A percentile compares a stretch with the other conserved stretches of the same genome.
These are phyloP conservation scores for Lentinula boryana DNA, from an alignment of 768 basidiomycete species.

Conservation along the genomic window DNA sequence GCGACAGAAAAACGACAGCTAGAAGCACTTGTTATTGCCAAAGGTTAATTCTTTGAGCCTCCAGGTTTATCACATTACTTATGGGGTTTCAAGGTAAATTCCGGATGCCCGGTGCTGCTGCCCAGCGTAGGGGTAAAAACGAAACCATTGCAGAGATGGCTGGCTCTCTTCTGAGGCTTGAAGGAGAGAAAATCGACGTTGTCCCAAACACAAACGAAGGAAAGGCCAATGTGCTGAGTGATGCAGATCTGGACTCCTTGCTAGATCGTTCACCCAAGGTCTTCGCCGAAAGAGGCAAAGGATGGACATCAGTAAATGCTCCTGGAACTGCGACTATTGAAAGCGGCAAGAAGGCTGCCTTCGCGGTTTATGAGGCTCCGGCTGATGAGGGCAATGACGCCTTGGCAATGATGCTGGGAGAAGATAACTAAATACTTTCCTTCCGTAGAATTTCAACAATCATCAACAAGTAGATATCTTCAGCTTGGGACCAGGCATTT, in stretches of 20 bases:
- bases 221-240: conserved; percentile 69
- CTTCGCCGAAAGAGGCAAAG: conserved; percentile 61
- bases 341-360: conserved; percentile 44
- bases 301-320: conserved; percentile 57
- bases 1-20: conserved; percentile 84
- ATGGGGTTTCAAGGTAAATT: conserved; percentile 60
- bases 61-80: background rate
- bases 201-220: conserved; percentile 69
- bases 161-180: conserved; percentile 66
- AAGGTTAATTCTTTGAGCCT: conserved; percentile 44
- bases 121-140: conserved; percentile 37
- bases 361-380: conserved; percentile 74
- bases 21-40: conserved; percentile 92
- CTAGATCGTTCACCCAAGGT: conserved; percentile 76
- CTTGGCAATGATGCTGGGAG: conserved; percentile 64
- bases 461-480: background rate
- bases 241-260: conserved; percentile 73
- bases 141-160: conserved; percentile 80
- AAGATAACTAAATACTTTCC: conserved; percentile 19
- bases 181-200: conserved; percentile 87
- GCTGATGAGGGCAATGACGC: conserved; percentile 59
- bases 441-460: background rate
- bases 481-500: background rate
- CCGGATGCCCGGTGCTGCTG: conserved; percentile 60
- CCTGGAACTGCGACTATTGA: conserved; percentile 14